These are phyloP conservation scores for Cordyceps cicadae DNA, from an alignment of 2,329 filamentous ascomycete species.

Conservation along the genomic window DNA sequence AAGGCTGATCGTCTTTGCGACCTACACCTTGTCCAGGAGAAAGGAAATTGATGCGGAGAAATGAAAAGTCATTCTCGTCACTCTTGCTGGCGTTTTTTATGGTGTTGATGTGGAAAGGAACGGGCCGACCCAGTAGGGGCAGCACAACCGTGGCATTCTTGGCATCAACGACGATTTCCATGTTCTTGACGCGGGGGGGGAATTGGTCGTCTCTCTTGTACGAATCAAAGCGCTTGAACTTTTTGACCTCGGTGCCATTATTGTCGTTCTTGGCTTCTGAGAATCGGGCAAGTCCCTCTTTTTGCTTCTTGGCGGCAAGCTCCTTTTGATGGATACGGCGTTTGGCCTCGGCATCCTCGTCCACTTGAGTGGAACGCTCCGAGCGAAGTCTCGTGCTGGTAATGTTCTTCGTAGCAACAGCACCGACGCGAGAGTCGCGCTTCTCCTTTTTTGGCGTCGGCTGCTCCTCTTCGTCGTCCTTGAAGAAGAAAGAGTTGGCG, in stretches of 20 bases:
- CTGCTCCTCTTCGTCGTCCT: constrained; percentile 84
- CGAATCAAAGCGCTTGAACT: constrained; percentile 98
- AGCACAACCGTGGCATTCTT: constrained; percentile 88
- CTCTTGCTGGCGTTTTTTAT: constrained; percentile 99
- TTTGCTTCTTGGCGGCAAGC: constrained; percentile 76
- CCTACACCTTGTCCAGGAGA: constrained; percentile 96
- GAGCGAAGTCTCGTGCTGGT: constrained; percentile 87
- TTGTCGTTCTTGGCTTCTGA: constrained; percentile 70
- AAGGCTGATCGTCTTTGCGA: constrained; percentile 93
- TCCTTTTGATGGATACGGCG: constrained; percentile 91
- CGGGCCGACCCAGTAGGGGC: constrained; percentile 93
- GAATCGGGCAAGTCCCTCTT: constrained; percentile 77
- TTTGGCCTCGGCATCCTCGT: constrained; percentile 81
- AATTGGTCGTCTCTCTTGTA: constrained; percentile 98
- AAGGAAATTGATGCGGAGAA: constrained; percentile 92
- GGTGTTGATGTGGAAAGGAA: constrained; percentile 94
- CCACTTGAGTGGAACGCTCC: constrained; percentile 77
- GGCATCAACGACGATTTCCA: constrained; percentile 81
- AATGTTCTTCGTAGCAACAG: constrained; percentile 89
- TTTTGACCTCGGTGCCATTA: constrained; percentile 90
- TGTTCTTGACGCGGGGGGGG: constrained; percentile 70
- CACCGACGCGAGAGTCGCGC: constrained; percentile 72
- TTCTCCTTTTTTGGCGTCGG: constrained; percentile 86
- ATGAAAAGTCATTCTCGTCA: constrained; percentile 89
- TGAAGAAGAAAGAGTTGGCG: constrained; percentile 96